Evolutionary conservation across 306 rosid species (phyloP), one percentile per base, ranked within the genome.

Genomic region (Cicer judaicum): DNA sequence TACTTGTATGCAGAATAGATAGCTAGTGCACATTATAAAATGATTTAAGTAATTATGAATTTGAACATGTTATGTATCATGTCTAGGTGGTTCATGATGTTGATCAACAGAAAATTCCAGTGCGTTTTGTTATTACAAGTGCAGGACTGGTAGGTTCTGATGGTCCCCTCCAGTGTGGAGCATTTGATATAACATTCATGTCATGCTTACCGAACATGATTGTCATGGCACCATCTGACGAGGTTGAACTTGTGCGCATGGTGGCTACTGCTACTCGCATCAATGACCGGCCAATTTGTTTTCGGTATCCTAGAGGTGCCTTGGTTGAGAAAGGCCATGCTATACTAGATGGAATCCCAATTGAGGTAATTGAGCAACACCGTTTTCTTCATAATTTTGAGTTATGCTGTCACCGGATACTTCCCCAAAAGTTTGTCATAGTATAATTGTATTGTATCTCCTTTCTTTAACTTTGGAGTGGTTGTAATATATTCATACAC

Each of bases 201-300:
- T 83, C 98, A 12, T 91, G 97, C 89, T 88, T 93, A 63, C 98
- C 98, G 49, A 93, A 93, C 76, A 93, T 93, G 97, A 80, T 91
- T 67, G 97, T 93, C 80, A 93, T 93, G 98, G 97, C 96, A 38
- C 98, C 98, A 10, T 84, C 96, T 39, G 83, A 93, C 75, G 97
- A 91, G 80, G 68, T 66, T 65, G 98, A 93, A 87, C 97, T 93
- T 49, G 82, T 77, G 43, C 78, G 89, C 87, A 93, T 93, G 98
- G 98, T 91, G 73, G 87, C 93, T 75, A 93, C 98, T 53, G 94
- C 97, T 38, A 84, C 88, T 48, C 64, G 12, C 10, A 74, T 89
- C 53, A 91, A 93, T 49, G 86, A 89, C 59, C 86, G 72, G 59
- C 98, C 98, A 2, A 79, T 89, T 64, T 93, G 98, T 91, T 89